Base-by-base conservation (phyloP, 208 protist genomes). In the Spongospora subterranea region DNA sequence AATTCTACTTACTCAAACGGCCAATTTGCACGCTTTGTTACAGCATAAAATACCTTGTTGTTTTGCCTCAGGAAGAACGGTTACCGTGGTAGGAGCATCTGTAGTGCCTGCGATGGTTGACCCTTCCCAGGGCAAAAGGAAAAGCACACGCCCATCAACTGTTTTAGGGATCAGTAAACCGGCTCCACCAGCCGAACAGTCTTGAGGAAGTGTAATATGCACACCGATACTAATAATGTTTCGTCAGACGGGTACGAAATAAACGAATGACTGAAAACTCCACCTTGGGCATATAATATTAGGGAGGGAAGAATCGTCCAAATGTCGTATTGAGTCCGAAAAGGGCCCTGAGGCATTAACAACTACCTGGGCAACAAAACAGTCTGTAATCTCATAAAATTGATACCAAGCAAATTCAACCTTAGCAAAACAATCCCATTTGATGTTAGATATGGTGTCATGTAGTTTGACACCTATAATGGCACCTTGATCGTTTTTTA, bases 21-120 rank as follows among this genome's bases (percentile, higher is more conserved):
- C n/a, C n/a, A n/a, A n/a, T n/a, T n/a, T n/a, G n/a, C n/a, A n/a
- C n/a, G n/a, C n/a, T n/a, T n/a, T n/a, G n/a, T n/a, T n/a, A n/a
- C n/a, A n/a, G n/a, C n/a, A n/a, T n/a, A n/a, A n/a, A n/a, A n/a
- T n/a, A n/a, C n/a, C n/a, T n/a, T n/a, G n/a, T n/a, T n/a, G n/a
- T n/a, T n/a, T n/a, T n/a, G n/a, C n/a, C 6, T 20, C 32, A 20
- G 92, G 92, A 20, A 77, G n/a, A 88, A 71, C 93, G 66, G 93
- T 94, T 46, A 97, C 92, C 46, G 94, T 94, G 45, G 93, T 95
- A 40, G 90, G 90, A 90, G 93, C 94, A 92, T 98, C 97, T 0
- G 97, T 98, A 17, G 97, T 98, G 60, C 97, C 97, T n/a, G 97
- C 95, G 32, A 98, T 94, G 88, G 96, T 97, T 77, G 94, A 94